Evolutionary conservation across 2,329 filamentous ascomycete species (phyloP), one percentile per base, ranked within the genome.

Genomic region (Fusarium sp.): DNA sequence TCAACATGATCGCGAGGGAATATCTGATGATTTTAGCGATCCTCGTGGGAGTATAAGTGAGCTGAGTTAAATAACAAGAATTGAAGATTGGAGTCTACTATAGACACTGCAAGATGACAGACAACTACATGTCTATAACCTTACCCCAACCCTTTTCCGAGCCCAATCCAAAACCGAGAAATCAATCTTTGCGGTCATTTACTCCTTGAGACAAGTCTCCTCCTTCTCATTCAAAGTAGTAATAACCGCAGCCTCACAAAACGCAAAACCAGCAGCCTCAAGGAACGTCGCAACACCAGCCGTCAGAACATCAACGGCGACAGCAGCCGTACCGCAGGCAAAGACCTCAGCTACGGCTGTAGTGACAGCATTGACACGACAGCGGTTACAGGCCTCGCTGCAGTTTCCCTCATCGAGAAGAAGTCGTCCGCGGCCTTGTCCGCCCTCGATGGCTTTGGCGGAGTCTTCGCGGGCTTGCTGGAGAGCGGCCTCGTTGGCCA

Each of bases 131-230:
- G 9, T 1, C 20, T 49, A 17, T 4, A 20, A 17, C 2, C 7
- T 13, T 6, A 4, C 2, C 3, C 5, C 7, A 11, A 9, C 18
- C 2, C 5, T 22, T 33, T 2, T 5, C 0, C 12, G 3, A 24
- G 5, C 12, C 4, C 7, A 51, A 1, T 0, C 24, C 20, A 3
- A 17, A 5, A 5, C 9, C 9, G 0, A 22, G 1, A 3, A 13
- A 8, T 10, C 7, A 10, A 38, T 17, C 1, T 8, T 12, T 13
- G 10, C 7, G 2, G 1, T 3, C 9, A 4, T 1, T 17, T 36
- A 54, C 14, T 54, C 35, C 4, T 4, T 14, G 3, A 22, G 18
- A 38, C 24, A 38, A 26, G 33, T 28, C 35, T 54, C 51, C 24
- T 54, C 51, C 24, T 39, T 54, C 35, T 36, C 35, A 28, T 54